Evolutionary conservation across 192 early-diverging fungal genomes (phyloP).

Genomic region (Gonapodya prolifera): DNA sequence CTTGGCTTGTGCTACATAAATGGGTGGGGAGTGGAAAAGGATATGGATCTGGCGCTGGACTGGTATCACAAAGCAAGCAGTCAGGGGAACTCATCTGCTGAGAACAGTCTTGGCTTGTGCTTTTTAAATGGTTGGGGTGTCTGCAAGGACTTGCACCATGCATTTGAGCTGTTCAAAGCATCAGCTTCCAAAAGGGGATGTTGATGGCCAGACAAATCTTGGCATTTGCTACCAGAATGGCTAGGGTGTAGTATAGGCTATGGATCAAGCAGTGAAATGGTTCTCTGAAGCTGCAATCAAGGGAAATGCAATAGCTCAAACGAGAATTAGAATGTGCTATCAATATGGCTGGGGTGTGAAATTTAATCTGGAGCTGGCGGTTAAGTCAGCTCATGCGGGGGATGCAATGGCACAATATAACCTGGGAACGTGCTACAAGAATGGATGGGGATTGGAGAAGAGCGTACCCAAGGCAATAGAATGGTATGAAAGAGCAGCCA

Average conservation of each 20-base stretch:
- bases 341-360: neutral
- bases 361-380: neutral
- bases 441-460: neutral
- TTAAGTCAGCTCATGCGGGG: neutral
- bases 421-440: neutral
- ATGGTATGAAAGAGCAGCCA: slow-evolving; percentile 1
- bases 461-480: neutral
- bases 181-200: slow-evolving; percentile 44
- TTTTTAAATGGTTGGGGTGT: slow-evolving; percentile 49
- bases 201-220: slow-evolving; percentile 33
- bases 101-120: slow-evolving; percentile 69
- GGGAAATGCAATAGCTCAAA: slow-evolving; percentile 5
- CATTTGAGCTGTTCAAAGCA: slow-evolving; percentile 38
- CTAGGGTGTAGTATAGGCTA: slow-evolving; percentile 9
- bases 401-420: neutral
- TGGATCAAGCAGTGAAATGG: slow-evolving; percentile 9
- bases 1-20: slow-evolving; percentile 65
- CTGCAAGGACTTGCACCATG: slow-evolving; percentile 28
- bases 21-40: slow-evolving; percentile 50
- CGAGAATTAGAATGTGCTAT: neutral
- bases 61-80: slow-evolving; percentile 53
- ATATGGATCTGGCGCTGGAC: slow-evolving; percentile 42
- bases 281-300: slow-evolving; percentile 9
- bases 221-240: slow-evolving; percentile 33
- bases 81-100: slow-evolving; percentile 50